These are phyloP conservation scores for Yamadazyma dushanensis DNA, from an alignment of 1,139 yeast species.

Conservation along the genomic window DNA sequence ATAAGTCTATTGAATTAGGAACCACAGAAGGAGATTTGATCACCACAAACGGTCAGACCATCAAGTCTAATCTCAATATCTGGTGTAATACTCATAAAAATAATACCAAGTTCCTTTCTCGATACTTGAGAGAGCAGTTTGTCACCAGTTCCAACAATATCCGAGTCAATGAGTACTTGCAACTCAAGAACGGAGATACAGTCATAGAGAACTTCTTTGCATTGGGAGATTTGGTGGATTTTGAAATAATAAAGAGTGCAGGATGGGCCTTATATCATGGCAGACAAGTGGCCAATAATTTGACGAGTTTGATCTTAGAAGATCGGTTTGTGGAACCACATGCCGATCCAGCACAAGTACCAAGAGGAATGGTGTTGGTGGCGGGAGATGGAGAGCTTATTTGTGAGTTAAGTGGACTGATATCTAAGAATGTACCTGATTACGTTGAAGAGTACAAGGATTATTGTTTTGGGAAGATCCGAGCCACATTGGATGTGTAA, in stretches of 20 bases:
- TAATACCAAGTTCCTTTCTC: constrained; percentile 32
- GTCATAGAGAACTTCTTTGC: constrained; percentile 31
- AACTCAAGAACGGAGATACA: constrained; percentile 21
- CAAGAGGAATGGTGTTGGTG: constrained; percentile 45
- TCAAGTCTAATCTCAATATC: constrained; percentile 35
- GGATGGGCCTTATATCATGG: constrained; percentile 53
- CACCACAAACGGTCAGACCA: constrained; percentile 28
- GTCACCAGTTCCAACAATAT: constrained; percentile 30
- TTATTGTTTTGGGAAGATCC: constrained; percentile 27
- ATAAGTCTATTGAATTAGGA: constrained; percentile 15
- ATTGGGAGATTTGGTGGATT: constrained; percentile 43
- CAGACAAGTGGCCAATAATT: constrained; percentile 40
- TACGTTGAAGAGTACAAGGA: constrained; percentile 43
- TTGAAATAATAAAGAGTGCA: constrained; percentile 45
- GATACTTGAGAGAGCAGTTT: constrained; percentile 19
- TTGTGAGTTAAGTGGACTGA: constrained; percentile 38
- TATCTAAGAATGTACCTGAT: constrained; percentile 34
- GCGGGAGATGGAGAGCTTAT: constrained; percentile 44
- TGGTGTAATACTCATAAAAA: constrained; percentile 49
- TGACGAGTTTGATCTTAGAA: constrained; percentile 31
- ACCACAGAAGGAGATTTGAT: constrained; percentile 26
- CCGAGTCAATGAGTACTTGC: constrained; percentile 38
- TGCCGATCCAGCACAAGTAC: constrained; percentile 35
- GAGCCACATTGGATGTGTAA: constrained; percentile 19
- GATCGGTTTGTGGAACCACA: constrained; percentile 33